These are phyloP conservation scores for Ammopiptanthus mongolicus DNA, from an alignment of 306 rosid species.

Conservation along the genomic window DNA sequence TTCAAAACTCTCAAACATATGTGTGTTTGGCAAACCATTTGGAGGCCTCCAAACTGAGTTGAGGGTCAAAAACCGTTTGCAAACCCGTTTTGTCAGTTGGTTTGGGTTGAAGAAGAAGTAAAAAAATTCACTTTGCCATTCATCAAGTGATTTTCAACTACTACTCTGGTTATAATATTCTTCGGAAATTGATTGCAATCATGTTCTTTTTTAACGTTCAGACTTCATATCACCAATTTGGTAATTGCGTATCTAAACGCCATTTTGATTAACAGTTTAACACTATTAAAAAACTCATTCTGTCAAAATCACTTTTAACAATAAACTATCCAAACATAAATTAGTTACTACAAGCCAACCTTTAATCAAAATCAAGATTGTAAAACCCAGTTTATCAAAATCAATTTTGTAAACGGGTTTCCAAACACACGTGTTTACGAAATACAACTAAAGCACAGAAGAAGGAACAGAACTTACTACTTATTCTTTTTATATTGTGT, in stretches of 20 bases:
- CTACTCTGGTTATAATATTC: not conserved
- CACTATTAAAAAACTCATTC: too few species aligned
- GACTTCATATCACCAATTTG: not conserved
- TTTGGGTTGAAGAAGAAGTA: too few species aligned
- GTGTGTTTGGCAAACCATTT: too few species aligned
- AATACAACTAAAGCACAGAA: not conserved
- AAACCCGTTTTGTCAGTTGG: too few species aligned
- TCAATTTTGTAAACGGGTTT: not conserved
- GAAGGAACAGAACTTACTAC: not conserved
- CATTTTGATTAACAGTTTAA: not conserved
- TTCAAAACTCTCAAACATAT: too few species aligned
- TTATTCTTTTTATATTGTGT: not conserved
- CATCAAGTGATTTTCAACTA: not conserved
- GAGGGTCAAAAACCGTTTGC: too few species aligned
- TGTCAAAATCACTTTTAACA: not conserved
- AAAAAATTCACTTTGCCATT: too few species aligned
- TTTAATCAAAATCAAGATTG: not conserved
- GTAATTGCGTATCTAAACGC: not conserved
- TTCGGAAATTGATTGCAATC: not conserved
- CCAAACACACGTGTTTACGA: not conserved
- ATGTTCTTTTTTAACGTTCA: too few species aligned
- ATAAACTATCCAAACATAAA: not conserved
- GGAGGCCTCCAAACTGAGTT: too few species aligned
- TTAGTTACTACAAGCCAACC: not conserved
- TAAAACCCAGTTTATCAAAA: not conserved